Base-by-base conservation (phyloP, 1,284 basidiomycete genomes). In the Stereum hirsutum region DNA sequence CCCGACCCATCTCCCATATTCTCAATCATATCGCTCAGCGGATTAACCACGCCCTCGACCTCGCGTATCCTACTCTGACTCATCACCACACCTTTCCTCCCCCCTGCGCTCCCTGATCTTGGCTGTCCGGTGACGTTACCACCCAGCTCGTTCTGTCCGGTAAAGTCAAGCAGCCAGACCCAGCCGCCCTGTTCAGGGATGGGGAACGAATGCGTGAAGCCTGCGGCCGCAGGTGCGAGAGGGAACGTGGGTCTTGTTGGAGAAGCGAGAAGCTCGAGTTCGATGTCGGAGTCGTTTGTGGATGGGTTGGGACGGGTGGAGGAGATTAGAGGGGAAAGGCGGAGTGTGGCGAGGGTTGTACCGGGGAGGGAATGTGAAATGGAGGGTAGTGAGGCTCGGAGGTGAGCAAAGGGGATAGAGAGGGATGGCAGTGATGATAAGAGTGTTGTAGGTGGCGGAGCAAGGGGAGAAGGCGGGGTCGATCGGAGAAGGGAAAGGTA, bases 141-240 rank as follows among this genome's bases (percentile, higher is more conserved):
- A 34, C 69, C 68, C 32, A 72, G 63, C n/a, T n/a, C n/a, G n/a
- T n/a, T n/a, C n/a, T n/a, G n/a, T n/a, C n/a, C n/a, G 2, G 81
- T 83, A 54, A 88, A 87, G 55, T 87, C 82, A 24, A 88, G 68
- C 10, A 78, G 63, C 81, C 83, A 88, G 1, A 67, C 62, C 56
- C 74, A 66, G 35, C 47, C 47, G 15, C 42, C 43, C 4, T 15
- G 19, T 6, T 44, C 44, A 4, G 65, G 59, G 41, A 66, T 66
- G 7, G 76, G 72, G 49, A 81, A 77, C 5, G 62, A 54, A 42
- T 75, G 70, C 44, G 75, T 70, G 17, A 72, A 52, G 3, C 70
- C 62, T 6, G 65, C 58, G 5, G 66, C 69, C n/a, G 57, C 53
- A 57, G 42, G 69, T 17, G 44, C 43, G n/a, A 57, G 47, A 10